These are phyloP conservation scores for Ganoderma lingzhi DNA, from an alignment of 1,284 basidiomycete species.

Conservation along the genomic window DNA sequence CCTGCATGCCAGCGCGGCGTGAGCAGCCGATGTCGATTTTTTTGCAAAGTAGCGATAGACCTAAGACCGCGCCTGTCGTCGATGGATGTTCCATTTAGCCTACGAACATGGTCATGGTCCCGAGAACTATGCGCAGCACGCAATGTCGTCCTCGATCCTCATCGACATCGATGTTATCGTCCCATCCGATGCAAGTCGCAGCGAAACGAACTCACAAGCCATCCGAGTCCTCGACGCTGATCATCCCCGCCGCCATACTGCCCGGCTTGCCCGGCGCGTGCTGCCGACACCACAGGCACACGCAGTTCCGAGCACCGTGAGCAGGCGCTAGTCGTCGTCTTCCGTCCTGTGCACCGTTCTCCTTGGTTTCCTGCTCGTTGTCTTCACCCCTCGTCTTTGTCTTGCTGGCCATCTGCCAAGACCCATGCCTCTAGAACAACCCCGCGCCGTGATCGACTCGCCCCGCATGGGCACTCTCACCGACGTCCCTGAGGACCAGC, in stretches of 20 bases:
- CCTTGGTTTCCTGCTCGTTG: slow-evolving; percentile 6
- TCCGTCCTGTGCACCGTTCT: not conserved
- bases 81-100: not conserved
- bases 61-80: not conserved
- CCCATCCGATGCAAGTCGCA: not conserved
- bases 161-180: slow-evolving; percentile 3
- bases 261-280: not conserved
- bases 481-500: slow-evolving; percentile 53
- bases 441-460: slow-evolving; percentile 32
- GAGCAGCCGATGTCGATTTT: too few relatives aligned
- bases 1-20: too few relatives aligned
- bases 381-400: slow-evolving; percentile 8
- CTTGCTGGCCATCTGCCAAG: slow-evolving; percentile 13
- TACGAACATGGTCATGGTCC: not conserved
- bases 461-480: slow-evolving; percentile 40
- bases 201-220: not conserved
- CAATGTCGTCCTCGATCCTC: not conserved
- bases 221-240: not conserved
- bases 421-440: slow-evolving; percentile 7
- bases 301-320: not conserved
- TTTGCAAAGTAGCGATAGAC: too few relatives aligned
- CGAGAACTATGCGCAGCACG: not conserved
- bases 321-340: not conserved
- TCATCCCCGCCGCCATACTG: not conserved
- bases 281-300: not conserved